phyloP scores from a whole-genome alignment of 495 filamentous ascomycete species.

The Margaritispora aquatica region DNA sequence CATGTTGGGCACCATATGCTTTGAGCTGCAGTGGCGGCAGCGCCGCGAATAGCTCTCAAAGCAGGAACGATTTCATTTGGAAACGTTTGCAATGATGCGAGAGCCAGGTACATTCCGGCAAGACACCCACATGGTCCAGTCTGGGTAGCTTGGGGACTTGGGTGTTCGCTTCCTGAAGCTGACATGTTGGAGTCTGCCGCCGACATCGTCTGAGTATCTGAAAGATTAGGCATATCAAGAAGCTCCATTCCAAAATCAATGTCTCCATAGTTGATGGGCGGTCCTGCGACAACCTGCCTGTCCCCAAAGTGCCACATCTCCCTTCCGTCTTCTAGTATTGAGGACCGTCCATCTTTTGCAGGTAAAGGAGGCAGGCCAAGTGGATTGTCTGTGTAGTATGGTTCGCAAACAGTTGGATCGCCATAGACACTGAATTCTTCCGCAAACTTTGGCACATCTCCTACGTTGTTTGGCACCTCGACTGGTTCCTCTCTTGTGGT shows the following conservation, averaged over 20 bases:
- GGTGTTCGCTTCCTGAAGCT: constrained; percentile 18
- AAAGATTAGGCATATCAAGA: background rate
- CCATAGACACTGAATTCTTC: constrained; percentile 7
- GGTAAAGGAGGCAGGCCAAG: constrained; percentile 12
- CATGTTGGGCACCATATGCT: constrained; percentile 55
- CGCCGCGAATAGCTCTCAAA: constrained; percentile 50
- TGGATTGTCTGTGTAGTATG: constrained; percentile 22
- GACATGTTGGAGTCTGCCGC: constrained; percentile 20
- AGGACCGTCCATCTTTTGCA: constrained; percentile 18
- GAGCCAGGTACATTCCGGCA: constrained; percentile 34
- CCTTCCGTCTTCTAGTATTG: constrained; percentile 5
- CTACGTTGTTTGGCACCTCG: background rate
- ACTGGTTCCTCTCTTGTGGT: constrained; percentile 14
- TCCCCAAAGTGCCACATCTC: constrained; percentile 16
- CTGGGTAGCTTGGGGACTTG: background rate
- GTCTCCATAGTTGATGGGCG: constrained; percentile 24
- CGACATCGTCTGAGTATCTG: constrained; percentile 20
- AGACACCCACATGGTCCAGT: constrained; percentile 13
- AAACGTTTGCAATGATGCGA: constrained; percentile 38
- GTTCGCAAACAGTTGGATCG: constrained; percentile 10
- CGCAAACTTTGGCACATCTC: constrained; percentile 1
- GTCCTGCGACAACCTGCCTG: constrained; percentile 1
- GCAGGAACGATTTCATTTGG: constrained; percentile 36
- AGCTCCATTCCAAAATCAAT: constrained; percentile 15
- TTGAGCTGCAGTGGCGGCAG: constrained; percentile 47